Base-by-base conservation (phyloP, 495 filamentous ascomycete species). In the Xylaria scruposa region DNA sequence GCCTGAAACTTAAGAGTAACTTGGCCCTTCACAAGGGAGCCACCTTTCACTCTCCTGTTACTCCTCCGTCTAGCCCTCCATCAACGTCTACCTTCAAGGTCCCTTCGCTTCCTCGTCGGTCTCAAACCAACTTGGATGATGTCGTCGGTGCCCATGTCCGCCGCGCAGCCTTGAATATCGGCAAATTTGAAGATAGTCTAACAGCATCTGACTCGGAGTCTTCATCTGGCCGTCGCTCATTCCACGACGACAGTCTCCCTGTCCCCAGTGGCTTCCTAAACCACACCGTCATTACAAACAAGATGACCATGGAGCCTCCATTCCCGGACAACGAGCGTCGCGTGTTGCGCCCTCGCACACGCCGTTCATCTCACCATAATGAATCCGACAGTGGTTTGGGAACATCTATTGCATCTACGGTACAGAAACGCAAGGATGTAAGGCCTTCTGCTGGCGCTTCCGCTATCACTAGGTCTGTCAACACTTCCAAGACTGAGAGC, bases 371-470 rank as follows among this genome's bases (percentile, higher is more conserved):
- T 38, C 84, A 86, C 58, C 80, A 88, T 73, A 86, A 90, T 78
- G 83, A 85, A 68, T 90, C 89, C 6, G 90, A 91, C 77, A 91
- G 89, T 74, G 90, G 88, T 38, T 78, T 89, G 36, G 87, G 87
- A 58, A 87, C 86, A 36, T 89, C 87, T n/a, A 82, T 88, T 67
- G 83, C 79, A 8, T 85, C 87, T 65, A 78, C 73, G 53, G 72
- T 69, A 49, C 80, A 84, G 71, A 81, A 79, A 68, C 73, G 72
- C 4, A 79, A 77, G 49, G 77, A 79, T n/a, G 26, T 71, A 47
- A 76, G 74, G 38, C 31, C 72, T 58, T 69, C 73, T 47, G 53
- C 26, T 49, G 72, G 59, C 40, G 74, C 74, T 59, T 74, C 77
- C 24, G 66, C 77, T 42, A 85, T 88, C 68, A 88, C 86, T 40